Base-by-base conservation (phyloP, 2,329 filamentous ascomycete genomes). In the Monosporascus cannonballus region DNA sequence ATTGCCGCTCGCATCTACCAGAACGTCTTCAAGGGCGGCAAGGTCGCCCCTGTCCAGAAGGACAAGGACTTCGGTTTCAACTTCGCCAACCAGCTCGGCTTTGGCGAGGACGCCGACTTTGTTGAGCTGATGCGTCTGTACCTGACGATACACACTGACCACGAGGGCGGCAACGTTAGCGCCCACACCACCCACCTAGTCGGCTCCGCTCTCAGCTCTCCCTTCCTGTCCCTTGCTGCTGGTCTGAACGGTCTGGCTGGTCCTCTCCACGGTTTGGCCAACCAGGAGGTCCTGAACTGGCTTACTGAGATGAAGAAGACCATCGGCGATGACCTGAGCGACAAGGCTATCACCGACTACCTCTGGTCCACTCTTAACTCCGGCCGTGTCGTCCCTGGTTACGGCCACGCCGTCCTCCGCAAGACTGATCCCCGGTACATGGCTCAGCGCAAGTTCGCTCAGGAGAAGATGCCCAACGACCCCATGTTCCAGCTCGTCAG, bases 401-500 rank as follows among this genome's bases (percentile, higher is more conserved):
- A 99, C 78, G 94, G 94, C 66, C 94, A 99, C 78, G 94, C 94
- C 69, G 94, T 99, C 64, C 90, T 99, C 71, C 93, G 94, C 81
- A 97, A 99, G 90, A 99, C 94, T 58, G 94, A 99, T 76, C 94
- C 94, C 71, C 93, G 94, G 72, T 99, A 99, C 84, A 90, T 90
- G 71, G 95, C 92, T 63, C 94, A 99, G 85, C 92, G 94, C 80
- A 87, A 92, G 73, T 99, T 99, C 67, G 94, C 93, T 59, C 89
- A 92, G 65, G 71, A 89, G 80, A 90, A 96, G 74, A 86, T 96
- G 73, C 90, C 93, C 70, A 83, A 96, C 69, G 94, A 97, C 83
- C 92, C 93, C 68, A 95, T 99, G 92, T 99, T 96, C 90, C 91
- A 99, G 85, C 89, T 99, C 65, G 94, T 99, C 79, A 95, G 89